These are phyloP conservation scores for Coemansia sp. DNA, from an alignment of 192 early-diverging fungal species.

Conservation along the genomic window DNA sequence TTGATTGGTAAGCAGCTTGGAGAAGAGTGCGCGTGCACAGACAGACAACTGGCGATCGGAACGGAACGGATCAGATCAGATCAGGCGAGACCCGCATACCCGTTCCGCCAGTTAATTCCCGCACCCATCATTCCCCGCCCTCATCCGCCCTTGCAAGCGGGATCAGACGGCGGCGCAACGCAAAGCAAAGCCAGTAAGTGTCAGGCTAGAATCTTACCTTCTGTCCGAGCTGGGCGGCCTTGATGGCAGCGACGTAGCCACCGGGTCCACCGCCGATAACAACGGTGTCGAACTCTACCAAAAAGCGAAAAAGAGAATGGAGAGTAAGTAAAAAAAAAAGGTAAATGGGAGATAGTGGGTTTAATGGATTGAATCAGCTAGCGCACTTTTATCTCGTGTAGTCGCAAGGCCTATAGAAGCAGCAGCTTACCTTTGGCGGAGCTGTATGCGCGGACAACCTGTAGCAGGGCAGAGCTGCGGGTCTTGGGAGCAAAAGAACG, in stretches of 20 bases:
- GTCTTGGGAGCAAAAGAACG: constrained; percentile 31
- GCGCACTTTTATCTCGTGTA: no score
- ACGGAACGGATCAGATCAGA: no score
- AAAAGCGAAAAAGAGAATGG: background rate
- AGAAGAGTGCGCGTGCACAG: no score
- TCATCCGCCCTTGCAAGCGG: no score
- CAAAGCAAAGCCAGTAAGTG: background rate
- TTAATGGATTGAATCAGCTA: no score
- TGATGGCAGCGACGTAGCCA: constrained; percentile 98
- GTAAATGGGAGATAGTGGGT: background rate
- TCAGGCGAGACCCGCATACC: background rate
- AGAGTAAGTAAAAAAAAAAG: background rate
- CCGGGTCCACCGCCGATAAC: constrained; percentile 97
- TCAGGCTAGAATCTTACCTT: constrained; percentile 61
- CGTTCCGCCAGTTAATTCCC: background rate
- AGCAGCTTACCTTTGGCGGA: constrained; percentile 49
- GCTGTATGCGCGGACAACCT: constrained; percentile 47
- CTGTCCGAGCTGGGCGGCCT: constrained; percentile 94
- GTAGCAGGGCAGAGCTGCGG: constrained; percentile 24
- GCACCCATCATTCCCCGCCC: no score
- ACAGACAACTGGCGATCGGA: no score
- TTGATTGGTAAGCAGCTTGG: no score
- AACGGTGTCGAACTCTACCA: constrained; percentile 70
- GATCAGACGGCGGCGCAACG: background rate
- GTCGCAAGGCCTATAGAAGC: no score